A percentile compares a stretch with the other conserved stretches of the same genome.
These are phyloP conservation scores for Cymbopogon citratus DNA, from an alignment of 176 grass and related monocot genomes.

Conservation along the genomic window DNA sequence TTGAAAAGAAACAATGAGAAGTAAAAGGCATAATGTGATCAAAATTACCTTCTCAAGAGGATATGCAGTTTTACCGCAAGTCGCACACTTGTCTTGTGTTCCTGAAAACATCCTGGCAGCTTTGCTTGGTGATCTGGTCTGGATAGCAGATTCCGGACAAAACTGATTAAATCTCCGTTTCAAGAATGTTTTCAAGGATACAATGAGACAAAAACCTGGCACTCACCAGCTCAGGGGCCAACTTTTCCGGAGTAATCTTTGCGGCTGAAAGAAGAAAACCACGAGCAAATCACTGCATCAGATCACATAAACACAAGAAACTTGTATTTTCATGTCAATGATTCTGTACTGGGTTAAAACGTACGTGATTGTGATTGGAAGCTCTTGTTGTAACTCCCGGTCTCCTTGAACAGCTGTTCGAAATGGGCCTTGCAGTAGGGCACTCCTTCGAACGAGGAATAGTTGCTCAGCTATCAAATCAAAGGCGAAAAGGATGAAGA, in stretches of 20 bases:
- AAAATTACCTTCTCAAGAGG: slow-evolving; percentile 90
- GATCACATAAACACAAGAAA: neutral
- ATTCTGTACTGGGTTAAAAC: neutral
- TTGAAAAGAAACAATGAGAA: neutral
- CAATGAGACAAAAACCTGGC: neutral
- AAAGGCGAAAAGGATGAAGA: slow-evolving; percentile 1
- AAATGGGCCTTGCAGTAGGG: slow-evolving; percentile 97
- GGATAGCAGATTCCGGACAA: slow-evolving; percentile 14
- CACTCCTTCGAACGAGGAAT: slow-evolving; percentile 79
- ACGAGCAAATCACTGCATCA: neutral
- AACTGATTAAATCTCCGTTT: neutral
- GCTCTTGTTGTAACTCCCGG: slow-evolving; percentile 83
- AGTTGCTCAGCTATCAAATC: slow-evolving; percentile 57
- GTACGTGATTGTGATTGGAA: slow-evolving; percentile 64
- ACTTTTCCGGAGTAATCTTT: slow-evolving; percentile 46
- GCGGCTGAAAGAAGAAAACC: slow-evolving; percentile 52
- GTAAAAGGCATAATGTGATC: neutral
- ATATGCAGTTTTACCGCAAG: slow-evolving; percentile 92
- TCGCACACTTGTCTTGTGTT: slow-evolving; percentile 96
- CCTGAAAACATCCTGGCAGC: slow-evolving; percentile 90
- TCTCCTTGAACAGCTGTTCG: slow-evolving; percentile 86
- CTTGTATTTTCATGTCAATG: neutral
- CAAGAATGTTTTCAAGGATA: neutral
- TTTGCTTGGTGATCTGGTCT: slow-evolving; percentile 94
- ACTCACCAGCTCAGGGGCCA: slow-evolving; percentile 62